Percentiles rank a stretch among this genome's conserved stretches.
These are phyloP conservation scores for Amborella trichopoda DNA, from an alignment of 164 flowering plant species.

Conservation along the genomic window DNA sequence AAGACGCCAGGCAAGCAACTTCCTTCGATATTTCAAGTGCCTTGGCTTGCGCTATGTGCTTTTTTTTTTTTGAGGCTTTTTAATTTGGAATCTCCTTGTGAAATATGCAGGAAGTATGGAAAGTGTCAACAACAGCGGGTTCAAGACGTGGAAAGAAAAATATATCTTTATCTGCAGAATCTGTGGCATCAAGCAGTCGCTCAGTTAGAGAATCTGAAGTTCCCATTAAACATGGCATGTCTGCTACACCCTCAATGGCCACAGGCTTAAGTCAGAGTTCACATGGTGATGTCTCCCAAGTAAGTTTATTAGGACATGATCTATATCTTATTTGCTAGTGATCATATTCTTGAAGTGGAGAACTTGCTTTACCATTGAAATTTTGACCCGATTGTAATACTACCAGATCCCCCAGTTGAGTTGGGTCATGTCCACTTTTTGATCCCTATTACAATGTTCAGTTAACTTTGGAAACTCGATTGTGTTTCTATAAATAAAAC, in stretches of 20 bases:
- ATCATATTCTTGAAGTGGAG: no score
- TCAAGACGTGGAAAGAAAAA: slow-evolving; percentile 72
- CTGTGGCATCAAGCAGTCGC: slow-evolving; percentile 35
- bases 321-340: no score
- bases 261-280: slow-evolving; percentile 21
- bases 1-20: slow-evolving; percentile 65
- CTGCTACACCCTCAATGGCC: slow-evolving; percentile 16
- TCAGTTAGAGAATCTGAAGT: slow-evolving; percentile 43
- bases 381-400: no score
- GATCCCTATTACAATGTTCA: no score
- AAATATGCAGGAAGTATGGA: slow-evolving; percentile 85
- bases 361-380: no score
- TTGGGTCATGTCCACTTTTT: no score
- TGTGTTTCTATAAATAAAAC: no score
- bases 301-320: no score
- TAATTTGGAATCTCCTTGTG: slow-evolving; percentile 2
- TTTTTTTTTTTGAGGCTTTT: not conserved
- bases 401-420: no score
- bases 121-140: slow-evolving; percentile 88
- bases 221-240: slow-evolving; percentile 28
- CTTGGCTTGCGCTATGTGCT: not conserved
- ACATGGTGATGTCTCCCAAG: slow-evolving; percentile 42
- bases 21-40: not conserved
- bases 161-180: slow-evolving; percentile 35
- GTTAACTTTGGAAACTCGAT: no score